Percentiles rank a stretch among this genome's conserved stretches.
These are phyloP conservation scores for Vickermania ingenoplastis DNA, from an alignment of 208 protist genomes.

Conservation along the genomic window DNA sequence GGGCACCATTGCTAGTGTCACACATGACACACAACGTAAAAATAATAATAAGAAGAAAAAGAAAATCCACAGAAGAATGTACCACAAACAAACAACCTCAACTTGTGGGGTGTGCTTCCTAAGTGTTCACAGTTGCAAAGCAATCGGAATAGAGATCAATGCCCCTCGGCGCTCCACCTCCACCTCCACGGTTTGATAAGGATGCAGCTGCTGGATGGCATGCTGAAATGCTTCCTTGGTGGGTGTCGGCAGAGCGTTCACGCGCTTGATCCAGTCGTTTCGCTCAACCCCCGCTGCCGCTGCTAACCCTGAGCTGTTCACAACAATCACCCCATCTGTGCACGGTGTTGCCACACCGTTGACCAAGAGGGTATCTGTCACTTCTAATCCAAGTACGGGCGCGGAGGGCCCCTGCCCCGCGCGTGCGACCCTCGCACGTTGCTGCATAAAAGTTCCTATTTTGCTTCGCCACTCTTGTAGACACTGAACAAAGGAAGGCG, in stretches of 20 bases:
- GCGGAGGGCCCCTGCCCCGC: not conserved
- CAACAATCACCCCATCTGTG: slow-evolving; percentile 48
- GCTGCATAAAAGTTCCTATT: slow-evolving; percentile 24
- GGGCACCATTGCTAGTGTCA: too few species aligned
- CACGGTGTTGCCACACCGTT: slow-evolving; percentile 48
- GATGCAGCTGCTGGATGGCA: slow-evolving; percentile 21
- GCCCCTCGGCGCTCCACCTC: slow-evolving; percentile 36
- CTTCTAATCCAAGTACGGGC: slow-evolving; percentile 48
- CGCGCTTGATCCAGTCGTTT: slow-evolving; percentile 39
- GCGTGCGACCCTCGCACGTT: not conserved
- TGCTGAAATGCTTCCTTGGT: slow-evolving; percentile 31
- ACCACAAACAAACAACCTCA: too few species aligned
- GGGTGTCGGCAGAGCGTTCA: slow-evolving; percentile 30
- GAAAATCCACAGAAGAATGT: too few species aligned
- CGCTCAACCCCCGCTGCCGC: slow-evolving; percentile 38
- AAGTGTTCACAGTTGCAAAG: too few species aligned
- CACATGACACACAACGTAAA: too few species aligned
- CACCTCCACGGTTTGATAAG: slow-evolving; percentile 24
- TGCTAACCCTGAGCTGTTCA: slow-evolving; percentile 45
- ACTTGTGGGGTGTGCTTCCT: too few species aligned
- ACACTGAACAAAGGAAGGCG: slow-evolving; percentile 57
- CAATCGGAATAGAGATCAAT: too few species aligned
- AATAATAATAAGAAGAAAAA: too few species aligned
- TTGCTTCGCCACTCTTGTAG: slow-evolving; percentile 56
- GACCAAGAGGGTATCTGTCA: slow-evolving; percentile 36